These are phyloP conservation scores for Astrothelium subdiscretum DNA, from an alignment of 495 filamentous ascomycete genomes.

Conservation along the genomic window DNA sequence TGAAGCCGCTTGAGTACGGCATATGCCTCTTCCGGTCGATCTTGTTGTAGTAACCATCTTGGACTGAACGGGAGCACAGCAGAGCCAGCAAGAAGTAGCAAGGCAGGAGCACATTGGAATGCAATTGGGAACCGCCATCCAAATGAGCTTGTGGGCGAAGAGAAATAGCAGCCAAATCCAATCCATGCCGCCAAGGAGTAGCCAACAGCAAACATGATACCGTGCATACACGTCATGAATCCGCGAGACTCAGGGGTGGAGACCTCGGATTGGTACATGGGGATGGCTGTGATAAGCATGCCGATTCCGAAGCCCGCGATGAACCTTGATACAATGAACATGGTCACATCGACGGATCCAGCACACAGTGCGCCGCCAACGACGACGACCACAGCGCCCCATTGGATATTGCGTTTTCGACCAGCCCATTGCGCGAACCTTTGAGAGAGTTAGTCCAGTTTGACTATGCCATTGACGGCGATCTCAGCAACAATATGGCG, in stretches of 20 bases:
- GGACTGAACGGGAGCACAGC: slow-evolving; percentile 14
- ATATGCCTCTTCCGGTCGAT: slow-evolving; percentile 17
- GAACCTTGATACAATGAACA: slow-evolving; percentile 15
- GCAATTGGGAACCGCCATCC: slow-evolving; percentile 17
- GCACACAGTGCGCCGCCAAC: slow-evolving; percentile 17
- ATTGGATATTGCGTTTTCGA: slow-evolving; percentile 16
- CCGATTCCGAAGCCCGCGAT: slow-evolving; percentile 16
- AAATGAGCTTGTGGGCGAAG: slow-evolving; percentile 8
- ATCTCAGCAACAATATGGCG: not conserved
- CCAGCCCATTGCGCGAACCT: slow-evolving; percentile 1
- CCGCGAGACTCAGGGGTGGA: slow-evolving; percentile 15
- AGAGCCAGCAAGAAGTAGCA: slow-evolving; percentile 14
- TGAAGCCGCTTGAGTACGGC: slow-evolving; percentile 12
- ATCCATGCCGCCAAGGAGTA: slow-evolving; percentile 15
- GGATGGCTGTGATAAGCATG: slow-evolving; percentile 12
- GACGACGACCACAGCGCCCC: slow-evolving; percentile 11
- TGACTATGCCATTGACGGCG: no score
- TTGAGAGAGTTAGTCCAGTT: not conserved
- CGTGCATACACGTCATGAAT: slow-evolving; percentile 20
- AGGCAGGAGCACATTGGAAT: slow-evolving; percentile 15
- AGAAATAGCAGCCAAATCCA: slow-evolving; percentile 19
- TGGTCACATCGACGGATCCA: slow-evolving; percentile 13
- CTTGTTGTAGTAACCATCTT: slow-evolving; percentile 14
- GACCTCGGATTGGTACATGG: slow-evolving; percentile 21
- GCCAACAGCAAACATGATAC: slow-evolving; percentile 19